A percentile compares a stretch with the other conserved stretches of the same genome.
These are phyloP conservation scores for Aspergillus neoniger DNA, from an alignment of 2,329 filamentous ascomycete species.

Conservation along the genomic window DNA sequence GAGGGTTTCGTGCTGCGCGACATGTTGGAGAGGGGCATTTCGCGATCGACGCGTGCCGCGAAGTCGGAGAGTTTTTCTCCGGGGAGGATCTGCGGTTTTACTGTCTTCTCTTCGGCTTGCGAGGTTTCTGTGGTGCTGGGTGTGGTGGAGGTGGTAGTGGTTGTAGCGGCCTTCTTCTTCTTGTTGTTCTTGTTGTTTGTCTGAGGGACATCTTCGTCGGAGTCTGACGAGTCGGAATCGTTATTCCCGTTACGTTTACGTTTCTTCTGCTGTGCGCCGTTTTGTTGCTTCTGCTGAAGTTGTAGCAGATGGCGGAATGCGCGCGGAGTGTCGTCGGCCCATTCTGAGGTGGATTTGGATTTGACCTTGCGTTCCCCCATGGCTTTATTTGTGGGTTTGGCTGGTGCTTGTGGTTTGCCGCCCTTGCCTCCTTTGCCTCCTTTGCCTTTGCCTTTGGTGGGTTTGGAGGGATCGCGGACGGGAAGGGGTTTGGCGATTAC, in stretches of 20 bases:
- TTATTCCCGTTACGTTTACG: slow-evolving; percentile 43
- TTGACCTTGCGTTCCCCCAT: not conserved
- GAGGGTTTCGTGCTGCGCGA: slow-evolving; percentile 54
- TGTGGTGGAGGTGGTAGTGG: slow-evolving; percentile 28
- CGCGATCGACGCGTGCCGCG: slow-evolving; percentile 76
- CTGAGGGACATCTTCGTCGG: slow-evolving; percentile 7
- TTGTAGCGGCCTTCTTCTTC: slow-evolving; percentile 11
- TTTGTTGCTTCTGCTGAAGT: slow-evolving; percentile 49
- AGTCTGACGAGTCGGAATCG: slow-evolving; percentile 6
- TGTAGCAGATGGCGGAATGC: slow-evolving; percentile 87
- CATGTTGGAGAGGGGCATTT: slow-evolving; percentile 74
- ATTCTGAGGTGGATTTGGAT: slow-evolving; percentile 40
- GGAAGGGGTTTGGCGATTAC: slow-evolving; percentile 61
- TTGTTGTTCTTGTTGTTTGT: slow-evolving; percentile 27
- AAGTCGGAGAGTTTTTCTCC: slow-evolving; percentile 85
- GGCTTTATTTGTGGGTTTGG: slow-evolving; percentile 31
- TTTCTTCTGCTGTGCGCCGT: slow-evolving; percentile 50
- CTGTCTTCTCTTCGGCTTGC: slow-evolving; percentile 15
- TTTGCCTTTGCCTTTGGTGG: slow-evolving; percentile 33
- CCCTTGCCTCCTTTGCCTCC: too few relatives aligned
- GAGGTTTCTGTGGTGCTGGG: slow-evolving; percentile 8
- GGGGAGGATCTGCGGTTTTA: slow-evolving; percentile 69
- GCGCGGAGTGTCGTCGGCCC: slow-evolving; percentile 75
- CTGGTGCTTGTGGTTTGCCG: slow-evolving; percentile 50
- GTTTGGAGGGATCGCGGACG: slow-evolving; percentile 49